A percentile compares a stretch with the other conserved stretches of the same genome.
These are phyloP conservation scores for Pseudopediastrum boryanum DNA, from an alignment of 139 green algal species.

Conservation along the genomic window DNA sequence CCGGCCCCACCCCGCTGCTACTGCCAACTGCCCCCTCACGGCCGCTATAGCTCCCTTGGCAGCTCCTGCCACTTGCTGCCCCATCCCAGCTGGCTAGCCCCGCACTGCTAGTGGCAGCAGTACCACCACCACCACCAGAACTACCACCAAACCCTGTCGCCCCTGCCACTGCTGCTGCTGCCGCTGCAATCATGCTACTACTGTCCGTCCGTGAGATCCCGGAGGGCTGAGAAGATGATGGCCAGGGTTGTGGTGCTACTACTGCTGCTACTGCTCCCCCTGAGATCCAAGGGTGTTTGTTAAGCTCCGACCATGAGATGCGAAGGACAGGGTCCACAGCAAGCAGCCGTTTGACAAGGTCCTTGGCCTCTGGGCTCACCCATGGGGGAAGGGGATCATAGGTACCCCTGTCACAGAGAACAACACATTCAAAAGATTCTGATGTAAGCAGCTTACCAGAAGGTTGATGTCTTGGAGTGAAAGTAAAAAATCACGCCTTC, in stretches of 20 bases:
- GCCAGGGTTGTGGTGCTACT: slow-evolving; percentile 7
- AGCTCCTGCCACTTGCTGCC: too few relatives aligned
- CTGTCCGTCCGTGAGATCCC: neutral
- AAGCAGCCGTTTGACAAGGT: slow-evolving; percentile 72
- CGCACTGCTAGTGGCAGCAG: too few relatives aligned
- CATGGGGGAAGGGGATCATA: slow-evolving; percentile 43
- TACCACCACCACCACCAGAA: neutral
- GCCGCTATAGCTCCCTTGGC: too few relatives aligned
- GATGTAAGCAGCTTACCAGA: too few relatives aligned
- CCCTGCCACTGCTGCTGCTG: neutral
- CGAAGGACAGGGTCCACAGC: slow-evolving; percentile 71
- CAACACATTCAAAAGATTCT: too few relatives aligned
- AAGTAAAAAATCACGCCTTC: too few relatives aligned
- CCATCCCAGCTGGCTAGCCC: too few relatives aligned
- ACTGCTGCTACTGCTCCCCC: neutral
- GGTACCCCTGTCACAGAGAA: slow-evolving; percentile 35
- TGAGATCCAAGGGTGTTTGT: slow-evolving; percentile 58
- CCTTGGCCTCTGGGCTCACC: slow-evolving; percentile 38
- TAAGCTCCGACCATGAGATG: slow-evolving; percentile 55
- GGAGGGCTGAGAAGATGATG: neutral
- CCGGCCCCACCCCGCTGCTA: neutral
- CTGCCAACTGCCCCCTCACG: neutral
- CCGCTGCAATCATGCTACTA: neutral
- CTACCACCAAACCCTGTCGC: neutral
- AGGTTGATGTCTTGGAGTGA: too few relatives aligned